phyloP scores from a whole-genome alignment of 202 grass and related monocot species.

The Schoenoplectus triqueter region DNA sequence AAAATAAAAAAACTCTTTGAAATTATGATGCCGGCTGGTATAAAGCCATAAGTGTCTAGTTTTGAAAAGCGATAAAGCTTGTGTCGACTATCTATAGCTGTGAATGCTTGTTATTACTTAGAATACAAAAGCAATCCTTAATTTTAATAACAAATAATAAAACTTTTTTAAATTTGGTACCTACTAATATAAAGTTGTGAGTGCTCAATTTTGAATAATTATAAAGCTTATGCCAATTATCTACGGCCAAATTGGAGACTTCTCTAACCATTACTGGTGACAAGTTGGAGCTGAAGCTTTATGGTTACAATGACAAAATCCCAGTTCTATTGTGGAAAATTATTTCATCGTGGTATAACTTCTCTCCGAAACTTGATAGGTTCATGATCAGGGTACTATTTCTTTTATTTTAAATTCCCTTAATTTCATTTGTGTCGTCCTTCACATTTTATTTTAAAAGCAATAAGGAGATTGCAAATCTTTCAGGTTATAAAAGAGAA shows the following conservation, averaged over 20 bases:
- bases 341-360: conserved; percentile 59
- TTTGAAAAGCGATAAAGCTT: too few species aligned
- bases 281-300: conserved; percentile 85
- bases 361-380: conserved; percentile 71
- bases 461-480: conserved; percentile 39
- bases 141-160: too few species aligned
- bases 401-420: conserved; percentile 16
- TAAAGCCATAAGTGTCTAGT: too few species aligned
- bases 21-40: too few species aligned
- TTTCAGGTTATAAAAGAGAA: conserved; percentile 94
- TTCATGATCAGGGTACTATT: conserved; percentile 89
- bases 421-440: conserved; percentile 12
- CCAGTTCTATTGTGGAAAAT: conserved; percentile 75
- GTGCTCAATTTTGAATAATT: too few species aligned
- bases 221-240: too few species aligned
- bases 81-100: too few species aligned
- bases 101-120: too few species aligned
- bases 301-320: conserved; percentile 94
- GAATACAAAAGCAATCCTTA: too few species aligned
- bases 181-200: too few species aligned
- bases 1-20: too few species aligned
- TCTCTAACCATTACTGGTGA: conserved; percentile 62
- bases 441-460: conserved; percentile 7
- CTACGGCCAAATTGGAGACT: conserved; percentile 78
- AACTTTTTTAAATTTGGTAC: too few species aligned